Conservation (phyloP, 768 basidiomycete genomes). For the Baorangia bicolor region DNA sequence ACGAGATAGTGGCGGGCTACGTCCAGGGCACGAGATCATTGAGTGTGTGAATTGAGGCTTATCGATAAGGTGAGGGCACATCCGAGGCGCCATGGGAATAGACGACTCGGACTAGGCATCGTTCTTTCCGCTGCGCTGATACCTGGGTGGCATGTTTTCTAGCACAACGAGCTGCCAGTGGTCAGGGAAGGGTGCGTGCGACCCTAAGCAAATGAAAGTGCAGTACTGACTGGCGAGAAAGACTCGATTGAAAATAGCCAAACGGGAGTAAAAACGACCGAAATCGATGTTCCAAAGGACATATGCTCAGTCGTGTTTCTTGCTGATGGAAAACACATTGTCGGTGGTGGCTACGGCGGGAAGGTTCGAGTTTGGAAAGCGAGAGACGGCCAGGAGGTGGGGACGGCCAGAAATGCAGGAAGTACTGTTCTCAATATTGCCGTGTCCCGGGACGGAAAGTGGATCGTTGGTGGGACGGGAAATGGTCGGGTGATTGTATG, state of each 20-base stretch:
- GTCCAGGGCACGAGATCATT: background rate
- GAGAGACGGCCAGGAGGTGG: too few relatives aligned
- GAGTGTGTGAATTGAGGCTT: background rate
- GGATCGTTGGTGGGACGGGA: too few relatives aligned
- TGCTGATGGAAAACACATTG: background rate
- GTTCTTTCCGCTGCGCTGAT: background rate
- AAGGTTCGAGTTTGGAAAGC: constrained; percentile 2
- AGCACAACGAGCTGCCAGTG: background rate
- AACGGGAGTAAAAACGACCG: background rate
- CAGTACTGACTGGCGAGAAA: background rate
- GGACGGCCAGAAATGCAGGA: too few relatives aligned
- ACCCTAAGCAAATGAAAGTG: background rate
- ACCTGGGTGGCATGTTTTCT: background rate
- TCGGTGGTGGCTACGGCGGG: constrained; percentile 10
- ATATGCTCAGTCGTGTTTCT: constrained; percentile 11
- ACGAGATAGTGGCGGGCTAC: too few relatives aligned
- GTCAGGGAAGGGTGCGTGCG: background rate
- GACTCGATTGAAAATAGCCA: background rate
- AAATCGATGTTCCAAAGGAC: constrained; percentile 6
- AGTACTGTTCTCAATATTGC: too few relatives aligned
- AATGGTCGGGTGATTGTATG: too few relatives aligned
- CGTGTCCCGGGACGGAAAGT: too few relatives aligned
- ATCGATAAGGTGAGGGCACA: background rate
- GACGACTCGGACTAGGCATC: background rate
- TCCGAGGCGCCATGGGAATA: background rate